These are phyloP conservation scores for Ascochyta viciae-villosae DNA, from an alignment of 2,329 filamentous ascomycete species.

Conservation along the genomic window DNA sequence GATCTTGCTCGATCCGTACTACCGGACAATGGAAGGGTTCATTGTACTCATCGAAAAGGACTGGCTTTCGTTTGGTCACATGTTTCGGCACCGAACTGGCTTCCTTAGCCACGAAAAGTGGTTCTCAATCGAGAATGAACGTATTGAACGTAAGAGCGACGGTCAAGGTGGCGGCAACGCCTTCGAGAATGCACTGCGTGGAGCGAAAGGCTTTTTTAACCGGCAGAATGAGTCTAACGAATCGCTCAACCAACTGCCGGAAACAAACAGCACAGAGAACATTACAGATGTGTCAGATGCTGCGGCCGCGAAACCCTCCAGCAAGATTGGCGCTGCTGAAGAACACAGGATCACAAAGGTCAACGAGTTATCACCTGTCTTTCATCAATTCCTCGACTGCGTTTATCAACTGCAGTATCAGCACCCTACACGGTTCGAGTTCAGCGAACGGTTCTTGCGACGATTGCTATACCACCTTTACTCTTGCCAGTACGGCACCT, in stretches of 20 bases:
- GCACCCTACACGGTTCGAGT: constrained; percentile 89
- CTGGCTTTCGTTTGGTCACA: constrained; percentile 97
- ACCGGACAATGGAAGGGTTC: constrained; percentile 91
- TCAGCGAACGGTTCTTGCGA: constrained; percentile 90
- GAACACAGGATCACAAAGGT: constrained; percentile 76
- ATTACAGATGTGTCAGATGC: constrained; percentile 56
- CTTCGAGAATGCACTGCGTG: constrained; percentile 83
- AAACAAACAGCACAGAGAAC: constrained; percentile 59
- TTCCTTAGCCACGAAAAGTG: constrained; percentile 90
- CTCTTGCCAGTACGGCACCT: constrained; percentile 96
- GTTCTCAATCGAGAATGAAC: constrained; percentile 87
- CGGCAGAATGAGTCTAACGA: constrained; percentile 74
- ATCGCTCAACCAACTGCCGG: constrained; percentile 61
- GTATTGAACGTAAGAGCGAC: constrained; percentile 61
- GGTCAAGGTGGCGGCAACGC: constrained; percentile 67
- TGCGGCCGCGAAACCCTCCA: constrained; percentile 41
- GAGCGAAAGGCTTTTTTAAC: constrained; percentile 89
- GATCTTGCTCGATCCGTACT: constrained; percentile 94
- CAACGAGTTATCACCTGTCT: constrained; percentile 94
- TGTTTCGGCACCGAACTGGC: constrained; percentile 93
- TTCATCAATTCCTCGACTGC: constrained; percentile 96
- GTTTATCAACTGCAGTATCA: constrained; percentile 90
- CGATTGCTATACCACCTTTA: constrained; percentile 92
- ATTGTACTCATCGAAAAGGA: constrained; percentile 96
- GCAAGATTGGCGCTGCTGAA: constrained; percentile 52